Evolutionary conservation across 768 basidiomycete genomes (phyloP), one percentile per base, ranked within the genome.

Genomic region (Tylopilus sp.): DNA sequence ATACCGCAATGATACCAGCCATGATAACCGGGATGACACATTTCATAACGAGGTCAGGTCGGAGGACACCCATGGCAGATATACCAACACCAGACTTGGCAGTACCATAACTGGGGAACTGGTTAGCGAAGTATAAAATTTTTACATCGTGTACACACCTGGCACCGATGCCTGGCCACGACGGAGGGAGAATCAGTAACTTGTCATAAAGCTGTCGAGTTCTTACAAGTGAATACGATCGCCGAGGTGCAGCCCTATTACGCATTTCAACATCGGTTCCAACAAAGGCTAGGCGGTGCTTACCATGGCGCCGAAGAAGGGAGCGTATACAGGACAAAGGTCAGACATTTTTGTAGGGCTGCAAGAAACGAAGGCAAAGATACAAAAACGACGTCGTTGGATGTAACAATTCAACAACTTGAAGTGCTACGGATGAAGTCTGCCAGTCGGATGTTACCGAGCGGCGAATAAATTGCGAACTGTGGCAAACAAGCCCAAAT

Each of bases 51-150:
- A 87, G 79, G 79, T 96, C 95, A 47, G 95, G 96, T 58, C 94
- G 86, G 53, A 97, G 85, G 62, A 96, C 92, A 51, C 95, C 92
- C 97, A 97, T 98, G 60, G 97, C 95, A 52, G 93, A 89, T 61
- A 97, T 92, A 65, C 93, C 92, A 61, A 93, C 97, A 67, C 97
- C 97, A 63, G 97, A 97, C 77, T 98, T 99, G 69, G 97, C 94
- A 42, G 96, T 98, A 58, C 97, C 97, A 78, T 99, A 98, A 77
- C 93, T 96, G 26, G n/a, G n/a, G 22, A 10, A 33, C 42, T 24
- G 28, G 51, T 59, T 25, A 30, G 37, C 21, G 10, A 26, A 10
- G 36, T 21, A 34, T 7, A 37, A 37, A 19, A 21, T 29, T 48
- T 47, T 28, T 19, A n/a, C n/a, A 13, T 22, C 36, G 36, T 16